phyloP scores from a whole-genome alignment of 306 rosid species.

The Trifolium repens region DNA sequence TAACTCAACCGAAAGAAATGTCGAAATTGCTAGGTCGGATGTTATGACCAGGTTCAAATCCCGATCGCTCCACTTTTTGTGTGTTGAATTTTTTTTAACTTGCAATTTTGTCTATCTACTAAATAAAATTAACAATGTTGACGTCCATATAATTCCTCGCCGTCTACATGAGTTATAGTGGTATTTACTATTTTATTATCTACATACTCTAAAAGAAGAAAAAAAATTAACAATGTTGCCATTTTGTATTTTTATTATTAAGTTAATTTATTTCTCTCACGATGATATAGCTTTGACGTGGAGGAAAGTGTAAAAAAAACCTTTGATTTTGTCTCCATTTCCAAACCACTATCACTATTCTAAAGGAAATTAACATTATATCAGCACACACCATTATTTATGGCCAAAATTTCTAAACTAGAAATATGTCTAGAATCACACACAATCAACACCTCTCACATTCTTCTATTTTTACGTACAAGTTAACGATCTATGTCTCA shows the following conservation, averaged over 20 bases:
- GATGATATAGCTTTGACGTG: not conserved
- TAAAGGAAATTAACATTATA: conserved; percentile 16
- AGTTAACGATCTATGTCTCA: conserved; percentile 38
- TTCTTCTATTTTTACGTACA: conserved; percentile 43
- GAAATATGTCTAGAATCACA: conserved; percentile 13
- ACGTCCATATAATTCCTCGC: no score
- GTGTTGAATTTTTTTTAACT: no score
- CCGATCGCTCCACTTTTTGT: no score
- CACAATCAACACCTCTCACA: conserved; percentile 14
- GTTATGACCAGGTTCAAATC: no score
- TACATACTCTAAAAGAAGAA: no score
- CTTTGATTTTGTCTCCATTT: conserved; percentile 27
- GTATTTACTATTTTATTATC: no score
- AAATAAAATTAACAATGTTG: no score
- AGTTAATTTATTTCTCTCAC: not conserved
- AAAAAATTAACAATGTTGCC: not conserved
- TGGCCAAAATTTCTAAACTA: conserved; percentile 20
- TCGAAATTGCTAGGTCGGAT: no score
- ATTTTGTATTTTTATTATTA: not conserved
- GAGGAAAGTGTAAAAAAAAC: conserved; percentile 1
- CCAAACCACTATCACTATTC: conserved; percentile 34
- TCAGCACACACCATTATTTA: not conserved
- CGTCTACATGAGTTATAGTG: no score
- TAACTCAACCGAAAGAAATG: no score
- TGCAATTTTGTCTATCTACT: no score